Percentiles rank a stretch among this genome's conserved stretches.
These are phyloP conservation scores for Primulina tabacum DNA, from an alignment of 257 asterid species.

Conservation along the genomic window DNA sequence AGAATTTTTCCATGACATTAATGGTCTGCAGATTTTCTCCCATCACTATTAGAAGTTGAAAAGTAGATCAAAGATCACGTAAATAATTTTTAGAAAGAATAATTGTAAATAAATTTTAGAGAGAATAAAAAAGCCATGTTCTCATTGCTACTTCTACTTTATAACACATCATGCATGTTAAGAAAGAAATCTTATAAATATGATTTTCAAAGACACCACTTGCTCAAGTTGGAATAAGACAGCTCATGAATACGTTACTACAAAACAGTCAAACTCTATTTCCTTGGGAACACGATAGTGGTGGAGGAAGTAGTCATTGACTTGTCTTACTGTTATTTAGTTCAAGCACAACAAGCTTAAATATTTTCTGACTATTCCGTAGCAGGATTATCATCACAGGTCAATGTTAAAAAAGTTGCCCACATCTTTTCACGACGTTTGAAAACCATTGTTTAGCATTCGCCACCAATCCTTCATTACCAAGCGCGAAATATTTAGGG, in stretches of 20 bases:
- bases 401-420: background rate
- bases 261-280: background rate
- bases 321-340: slow-evolving; percentile 8
- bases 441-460: background rate
- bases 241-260: background rate
- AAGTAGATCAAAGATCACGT: background rate
- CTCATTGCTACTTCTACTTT: background rate
- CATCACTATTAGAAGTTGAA: background rate
- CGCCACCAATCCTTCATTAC: background rate
- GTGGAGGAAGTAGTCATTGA: no score
- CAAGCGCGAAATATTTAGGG: slow-evolving; percentile 3
- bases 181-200: background rate
- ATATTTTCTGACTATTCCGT: background rate
- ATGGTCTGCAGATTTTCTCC: background rate
- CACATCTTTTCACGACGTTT: slow-evolving; percentile 2
- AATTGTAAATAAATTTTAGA: background rate
- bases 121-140: background rate
- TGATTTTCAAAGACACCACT: background rate
- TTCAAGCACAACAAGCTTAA: slow-evolving; percentile 3
- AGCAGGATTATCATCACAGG: background rate
- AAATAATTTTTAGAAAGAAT: background rate
- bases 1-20: background rate
- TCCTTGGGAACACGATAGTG: no score
- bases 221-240: slow-evolving; percentile 8
- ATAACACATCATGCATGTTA: background rate